phyloP scores from a whole-genome alignment of 2,329 filamentous ascomycete genomes.

The Berkeleyomyces basicola region DNA sequence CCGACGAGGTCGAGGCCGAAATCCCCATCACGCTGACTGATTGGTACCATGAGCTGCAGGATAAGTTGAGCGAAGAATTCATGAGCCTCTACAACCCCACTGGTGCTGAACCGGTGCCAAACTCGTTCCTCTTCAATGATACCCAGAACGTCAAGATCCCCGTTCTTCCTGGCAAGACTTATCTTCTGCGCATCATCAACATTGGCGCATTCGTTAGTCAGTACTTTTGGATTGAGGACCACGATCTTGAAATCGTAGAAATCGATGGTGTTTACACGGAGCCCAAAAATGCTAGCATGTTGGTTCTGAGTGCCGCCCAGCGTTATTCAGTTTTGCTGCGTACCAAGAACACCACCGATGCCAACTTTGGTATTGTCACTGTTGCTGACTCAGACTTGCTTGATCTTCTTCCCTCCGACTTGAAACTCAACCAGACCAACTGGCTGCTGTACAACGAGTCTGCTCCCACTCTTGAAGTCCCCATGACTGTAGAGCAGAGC shows the following conservation, averaged over 20 bases:
- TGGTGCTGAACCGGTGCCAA: conserved; percentile 38
- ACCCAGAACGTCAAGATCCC: conserved; percentile 26
- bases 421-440: conserved; percentile 30
- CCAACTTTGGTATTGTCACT: conserved; percentile 29
- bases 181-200: conserved; percentile 37
- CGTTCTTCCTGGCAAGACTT: conserved; percentile 32
- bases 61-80: conserved; percentile 29
- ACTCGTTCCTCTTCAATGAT: conserved; percentile 37
- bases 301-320: conserved; percentile 34
- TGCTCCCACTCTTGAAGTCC: conserved; percentile 16
- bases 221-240: conserved; percentile 30
- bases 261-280: conserved; percentile 35
- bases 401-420: conserved; percentile 29
- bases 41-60: conserved; percentile 44
- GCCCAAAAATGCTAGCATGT: conserved; percentile 24
- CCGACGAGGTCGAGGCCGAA: conserved; percentile 34
- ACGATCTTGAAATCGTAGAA: conserved; percentile 23
- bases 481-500: conserved; percentile 19
- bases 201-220: conserved; percentile 35
- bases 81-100: conserved; percentile 29
- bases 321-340: conserved; percentile 33
- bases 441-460: conserved; percentile 21
- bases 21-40: conserved; percentile 40
- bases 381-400: conserved; percentile 16
- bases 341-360: conserved; percentile 26